Conservation (phyloP, 2,329 filamentous ascomycete genomes). For the Parasarocladium wereldwijsianum region DNA sequence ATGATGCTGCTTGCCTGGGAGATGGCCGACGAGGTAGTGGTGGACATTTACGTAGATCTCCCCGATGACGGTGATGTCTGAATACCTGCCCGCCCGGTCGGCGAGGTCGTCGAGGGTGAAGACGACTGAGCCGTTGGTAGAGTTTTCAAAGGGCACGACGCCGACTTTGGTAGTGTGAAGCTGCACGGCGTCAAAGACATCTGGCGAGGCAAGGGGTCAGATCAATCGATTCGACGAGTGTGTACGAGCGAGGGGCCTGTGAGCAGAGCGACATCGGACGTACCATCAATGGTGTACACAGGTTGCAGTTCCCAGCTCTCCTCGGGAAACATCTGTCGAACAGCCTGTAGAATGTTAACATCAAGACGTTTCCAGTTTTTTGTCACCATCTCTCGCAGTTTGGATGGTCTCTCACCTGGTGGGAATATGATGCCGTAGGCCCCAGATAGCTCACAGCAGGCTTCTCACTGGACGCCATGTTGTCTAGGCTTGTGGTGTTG, state of each 20-base stretch:
- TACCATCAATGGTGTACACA: conserved; percentile 35
- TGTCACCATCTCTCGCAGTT: not conserved
- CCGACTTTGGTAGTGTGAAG: conserved; percentile 49
- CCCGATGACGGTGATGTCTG: conserved; percentile 59
- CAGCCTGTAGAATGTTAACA: conserved; percentile 21
- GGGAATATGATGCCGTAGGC: conserved; percentile 32
- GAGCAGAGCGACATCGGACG: no score
- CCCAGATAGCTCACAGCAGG: conserved; percentile 34
- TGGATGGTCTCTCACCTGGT: conserved; percentile 28
- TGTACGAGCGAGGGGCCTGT: no score
- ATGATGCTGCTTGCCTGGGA: not conserved
- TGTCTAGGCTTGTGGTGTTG: not conserved
- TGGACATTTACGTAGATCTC: conserved; percentile 81
- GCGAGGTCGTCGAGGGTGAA: conserved; percentile 82
- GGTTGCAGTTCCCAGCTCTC: conserved; percentile 32
- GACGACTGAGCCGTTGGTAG: conserved; percentile 82
- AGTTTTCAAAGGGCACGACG: conserved; percentile 92
- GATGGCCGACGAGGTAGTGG: conserved; percentile 64
- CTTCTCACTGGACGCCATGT: conserved; percentile 16
- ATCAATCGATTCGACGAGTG: not conserved
- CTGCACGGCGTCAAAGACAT: conserved; percentile 71
- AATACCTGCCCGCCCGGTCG: conserved; percentile 50
- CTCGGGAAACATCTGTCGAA: conserved; percentile 31
- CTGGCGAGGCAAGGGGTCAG: conserved; percentile 21
- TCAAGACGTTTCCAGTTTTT: conserved; percentile 2